Conservation (phyloP, 2,329 filamentous ascomycete species). For the Colletotrichum trifolii region DNA sequence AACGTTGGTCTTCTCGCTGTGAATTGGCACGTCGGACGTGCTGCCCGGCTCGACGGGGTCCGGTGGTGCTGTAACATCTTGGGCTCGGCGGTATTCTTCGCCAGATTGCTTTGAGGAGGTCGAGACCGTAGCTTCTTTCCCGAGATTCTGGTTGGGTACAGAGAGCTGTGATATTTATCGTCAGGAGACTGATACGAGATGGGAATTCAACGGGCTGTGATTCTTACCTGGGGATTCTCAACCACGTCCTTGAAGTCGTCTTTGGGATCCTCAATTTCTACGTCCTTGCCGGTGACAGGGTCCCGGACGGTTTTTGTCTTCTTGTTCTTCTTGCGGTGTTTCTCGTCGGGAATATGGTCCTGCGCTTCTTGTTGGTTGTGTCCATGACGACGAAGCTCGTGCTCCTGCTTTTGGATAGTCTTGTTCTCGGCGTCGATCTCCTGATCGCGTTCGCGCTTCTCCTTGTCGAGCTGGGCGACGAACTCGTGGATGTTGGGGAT, state of each 20-base stretch:
- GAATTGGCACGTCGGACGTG: constrained; percentile 94
- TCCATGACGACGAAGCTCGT: not conserved
- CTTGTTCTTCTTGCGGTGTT: constrained; percentile 48
- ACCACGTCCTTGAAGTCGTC: constrained; percentile 75
- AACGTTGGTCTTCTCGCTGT: constrained; percentile 96
- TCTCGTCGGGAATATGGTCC: constrained; percentile 53
- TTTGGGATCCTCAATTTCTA: constrained; percentile 86
- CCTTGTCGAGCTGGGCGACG: constrained; percentile 78
- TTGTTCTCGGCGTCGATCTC: constrained; percentile 71
- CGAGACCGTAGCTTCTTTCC: constrained; percentile 77
- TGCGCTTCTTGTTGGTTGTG: constrained; percentile 45
- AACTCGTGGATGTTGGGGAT: constrained; percentile 91
- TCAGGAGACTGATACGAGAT: no score
- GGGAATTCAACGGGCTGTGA: not conserved
- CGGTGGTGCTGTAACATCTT: constrained; percentile 91
- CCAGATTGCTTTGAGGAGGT: constrained; percentile 78
- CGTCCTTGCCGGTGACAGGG: constrained; percentile 86
- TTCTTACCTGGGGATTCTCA: constrained; percentile 74
- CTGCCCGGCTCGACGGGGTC: constrained; percentile 84
- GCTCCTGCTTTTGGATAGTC: constrained; percentile 45
- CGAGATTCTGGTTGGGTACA: constrained; percentile 89
- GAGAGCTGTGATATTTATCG: constrained; percentile 65
- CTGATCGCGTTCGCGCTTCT: constrained; percentile 81
- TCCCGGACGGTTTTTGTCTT: constrained; percentile 82
- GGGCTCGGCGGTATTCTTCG: constrained; percentile 83